Conservation (phyloP, 257 asterid genomes). For the Solanum medicagineum region DNA sequence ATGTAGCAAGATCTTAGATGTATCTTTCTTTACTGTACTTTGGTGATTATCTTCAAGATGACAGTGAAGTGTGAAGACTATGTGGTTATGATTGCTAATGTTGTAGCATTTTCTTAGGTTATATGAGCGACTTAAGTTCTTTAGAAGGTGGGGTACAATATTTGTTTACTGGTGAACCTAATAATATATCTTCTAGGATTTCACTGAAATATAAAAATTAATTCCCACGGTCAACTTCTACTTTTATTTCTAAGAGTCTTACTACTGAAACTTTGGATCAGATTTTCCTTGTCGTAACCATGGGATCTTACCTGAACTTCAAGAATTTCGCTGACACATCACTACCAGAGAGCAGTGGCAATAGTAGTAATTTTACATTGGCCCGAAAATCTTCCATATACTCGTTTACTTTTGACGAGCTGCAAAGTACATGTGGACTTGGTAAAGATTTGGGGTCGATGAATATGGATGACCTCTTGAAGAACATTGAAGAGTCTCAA, state of each 20-base stretch:
- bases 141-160: background rate
- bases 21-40: background rate
- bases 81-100: background rate
- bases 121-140: background rate
- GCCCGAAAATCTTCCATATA: constrained; percentile 62
- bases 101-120: background rate
- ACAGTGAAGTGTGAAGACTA: background rate
- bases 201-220: background rate
- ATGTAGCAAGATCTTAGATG: background rate
- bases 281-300: constrained; percentile 18
- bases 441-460: constrained; percentile 83
- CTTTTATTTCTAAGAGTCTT: constrained; percentile 3
- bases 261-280: constrained; percentile 15
- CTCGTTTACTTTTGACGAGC: constrained; percentile 80
- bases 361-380: constrained; percentile 28
- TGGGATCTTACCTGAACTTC: constrained; percentile 80
- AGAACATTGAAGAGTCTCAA: constrained; percentile 80
- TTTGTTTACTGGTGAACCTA: background rate
- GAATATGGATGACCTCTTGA: constrained; percentile 89
- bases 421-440: constrained; percentile 54
- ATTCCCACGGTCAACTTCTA: background rate
- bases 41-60: background rate
- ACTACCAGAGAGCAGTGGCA: constrained; percentile 32
- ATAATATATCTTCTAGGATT: background rate
- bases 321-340: constrained; percentile 41